Percentiles rank a stretch among this genome's conserved stretches.
These are phyloP conservation scores for Juglanconis sp. DNA, from an alignment of 2,329 filamentous ascomycete genomes.

Conservation along the genomic window DNA sequence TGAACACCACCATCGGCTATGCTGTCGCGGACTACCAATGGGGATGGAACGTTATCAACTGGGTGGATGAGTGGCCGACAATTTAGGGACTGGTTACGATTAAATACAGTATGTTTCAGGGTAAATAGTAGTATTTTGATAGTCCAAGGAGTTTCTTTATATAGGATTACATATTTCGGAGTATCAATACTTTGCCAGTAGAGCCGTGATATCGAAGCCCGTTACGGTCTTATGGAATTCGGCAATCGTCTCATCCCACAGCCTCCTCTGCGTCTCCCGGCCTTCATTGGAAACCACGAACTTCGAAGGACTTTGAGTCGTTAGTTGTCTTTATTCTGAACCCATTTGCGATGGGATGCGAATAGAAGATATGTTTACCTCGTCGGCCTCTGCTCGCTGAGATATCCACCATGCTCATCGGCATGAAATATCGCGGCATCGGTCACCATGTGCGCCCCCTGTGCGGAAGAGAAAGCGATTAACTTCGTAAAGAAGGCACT, in stretches of 20 bases:
- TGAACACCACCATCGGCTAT: constrained; percentile 38
- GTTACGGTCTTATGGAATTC: neutral
- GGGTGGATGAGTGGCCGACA: constrained; percentile 21
- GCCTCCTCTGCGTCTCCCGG: neutral
- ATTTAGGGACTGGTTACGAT: constrained; percentile 16
- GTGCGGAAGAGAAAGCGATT: neutral
- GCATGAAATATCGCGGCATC: neutral
- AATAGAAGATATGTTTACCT: neutral
- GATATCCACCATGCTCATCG: neutral
- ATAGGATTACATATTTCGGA: no score
- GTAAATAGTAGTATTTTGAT: no score
- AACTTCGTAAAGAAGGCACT: neutral
- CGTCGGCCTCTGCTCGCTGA: neutral
- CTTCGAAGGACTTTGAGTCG: neutral
- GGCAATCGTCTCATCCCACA: neutral
- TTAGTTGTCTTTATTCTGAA: no score
- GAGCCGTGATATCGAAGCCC: neutral
- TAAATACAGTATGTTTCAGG: neutral
- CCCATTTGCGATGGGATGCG: neutral
- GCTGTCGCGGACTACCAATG: constrained; percentile 43
- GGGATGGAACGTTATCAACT: constrained; percentile 44
- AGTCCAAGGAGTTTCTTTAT: no score
- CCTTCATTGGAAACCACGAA: neutral
- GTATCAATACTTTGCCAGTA: neutral
- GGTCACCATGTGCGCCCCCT: neutral